Evolutionary conservation across 805 yeast species (phyloP), one percentile per base, ranked within the genome.

Genomic region (Sungouiella blattae): DNA sequence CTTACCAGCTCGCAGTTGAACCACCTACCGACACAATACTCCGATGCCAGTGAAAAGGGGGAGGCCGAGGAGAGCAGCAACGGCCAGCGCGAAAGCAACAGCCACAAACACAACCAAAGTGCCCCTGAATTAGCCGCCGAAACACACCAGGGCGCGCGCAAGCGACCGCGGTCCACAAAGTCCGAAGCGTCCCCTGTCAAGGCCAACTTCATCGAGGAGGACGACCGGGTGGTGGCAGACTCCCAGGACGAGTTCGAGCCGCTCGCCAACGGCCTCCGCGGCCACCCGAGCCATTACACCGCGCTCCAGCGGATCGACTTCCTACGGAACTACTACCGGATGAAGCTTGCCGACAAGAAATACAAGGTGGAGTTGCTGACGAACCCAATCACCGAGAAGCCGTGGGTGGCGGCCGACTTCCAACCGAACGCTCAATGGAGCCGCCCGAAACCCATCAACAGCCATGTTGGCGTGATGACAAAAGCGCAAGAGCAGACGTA

Each of bases 361-460:
- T 55, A 50, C 36, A 44, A 36, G 20, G 52, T 66, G 12, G 51
- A 57, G 35, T 46, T 67, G 11, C 25, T 38, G 3, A 36, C 17
- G 4, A 62, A 67, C 33, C 72, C 72, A 7, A 60, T 67, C 14
- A 59, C 58, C n/a, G 60, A 60, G 28, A 50, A 37, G n/a, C 30
- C 32, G 5, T 67, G 72, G 72, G 53, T 54, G 6, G 38, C 59
- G 2, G 53, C 55, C 14, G 73, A 67, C 39, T 67, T 67, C 38
- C 53, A 49, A 20, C 58, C 54, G n/a, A 59, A 59, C 35, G 53
- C 53, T 4, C 23, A 35, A 8, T 58, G 58, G 48, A 37, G 28
- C 26, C 46, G 46, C n/a, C 41, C 49, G 5, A 39, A 38, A 11
- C 34, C 26, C 12, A 29, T 40, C 20, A 40, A 44, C 33, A n/a